Evolutionary conservation across 139 green algal species (phyloP), one percentile per base, ranked within the genome.

Genomic region (Chlorella vulgaris): DNA sequence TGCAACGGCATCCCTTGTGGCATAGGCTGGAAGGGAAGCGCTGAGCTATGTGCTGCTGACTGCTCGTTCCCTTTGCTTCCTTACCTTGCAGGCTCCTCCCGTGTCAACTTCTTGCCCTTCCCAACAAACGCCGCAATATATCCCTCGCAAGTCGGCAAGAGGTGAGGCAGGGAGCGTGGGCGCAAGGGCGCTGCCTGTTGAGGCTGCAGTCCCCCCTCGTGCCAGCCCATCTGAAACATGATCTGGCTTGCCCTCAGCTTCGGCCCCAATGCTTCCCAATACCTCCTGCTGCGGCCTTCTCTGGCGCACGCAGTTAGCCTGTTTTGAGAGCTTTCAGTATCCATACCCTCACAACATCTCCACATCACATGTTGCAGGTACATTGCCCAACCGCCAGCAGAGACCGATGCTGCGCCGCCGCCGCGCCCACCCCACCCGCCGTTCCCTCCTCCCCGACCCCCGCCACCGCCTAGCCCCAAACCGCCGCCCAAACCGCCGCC

Each of bases 121-220:
- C 63, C 76, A 29, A 33, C 22, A 22, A 66, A 29, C 28, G 28
- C 36, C 0, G 76, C 31, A 0, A 51, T 82, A 1, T 82, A 82
- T 26, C 76, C 76, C 42, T 79, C 73, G 7, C 24, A 79, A 79
- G 73, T 40, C 10, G 73, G 53, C 35, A 79, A 78, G 33, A 43
- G 29, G 70, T 78, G 70, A 47, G 70, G 47, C 13, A 24, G 47
- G 47, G 47, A 24, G 47, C 13, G 47, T 58, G 47, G 47, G 47
- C 47, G 10, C 47, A 58, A 58, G 47, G 47, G 13, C 47, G 15
- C 13, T 10, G 47, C 47, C 10, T 58, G 47, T 15, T 18, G 63
- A 8, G 31, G 7, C 63, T 7, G n/a, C n/a, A n/a, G n/a, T n/a
- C n/a, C n/a, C n/a, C n/a, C n/a, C n/a, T n/a, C n/a, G n/a, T n/a